A percentile compares a stretch with the other conserved stretches of the same genome.
Evolutionary conservation across 345 rosid species (phyloP).

Genomic region (Nasturtium officinale): DNA sequence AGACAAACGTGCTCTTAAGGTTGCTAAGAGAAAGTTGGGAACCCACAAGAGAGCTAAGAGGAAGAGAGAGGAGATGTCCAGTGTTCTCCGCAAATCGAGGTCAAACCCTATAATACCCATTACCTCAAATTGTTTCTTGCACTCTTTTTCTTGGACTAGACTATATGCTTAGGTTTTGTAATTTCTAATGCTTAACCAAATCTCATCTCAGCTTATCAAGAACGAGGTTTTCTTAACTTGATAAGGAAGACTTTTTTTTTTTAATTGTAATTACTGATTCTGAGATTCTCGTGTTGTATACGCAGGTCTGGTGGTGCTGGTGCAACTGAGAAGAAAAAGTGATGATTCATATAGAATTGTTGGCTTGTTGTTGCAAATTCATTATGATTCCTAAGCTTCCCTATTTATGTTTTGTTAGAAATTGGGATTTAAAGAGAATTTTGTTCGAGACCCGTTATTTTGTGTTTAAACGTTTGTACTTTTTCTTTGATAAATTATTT

Average conservation of each 20-base stretch:
- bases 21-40: slow-evolving; percentile 47
- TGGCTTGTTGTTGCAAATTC: not conserved
- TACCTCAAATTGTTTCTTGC: not conserved
- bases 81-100: slow-evolving; percentile 47
- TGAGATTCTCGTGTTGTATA: not conserved
- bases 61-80: slow-evolving; percentile 51
- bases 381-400: not conserved
- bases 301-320: slow-evolving; percentile 48
- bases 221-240: not conserved
- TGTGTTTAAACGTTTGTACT: not conserved
- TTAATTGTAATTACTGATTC: not conserved
- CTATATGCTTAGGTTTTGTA: not conserved
- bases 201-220: not conserved
- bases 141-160: not conserved
- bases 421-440: slow-evolving; percentile 19
- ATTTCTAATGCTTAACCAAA: not conserved
- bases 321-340: slow-evolving; percentile 44
- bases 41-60: slow-evolving; percentile 51
- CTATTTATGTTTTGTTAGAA: not conserved
- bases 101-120: not conserved
- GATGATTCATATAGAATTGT: not conserved
- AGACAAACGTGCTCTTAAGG: slow-evolving; percentile 48
- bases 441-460: not conserved
- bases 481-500: not conserved
- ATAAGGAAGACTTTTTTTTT: too few species aligned